These are phyloP conservation scores for Podaxis carcinomalis DNA, from an alignment of 768 basidiomycete genomes.

Conservation along the genomic window DNA sequence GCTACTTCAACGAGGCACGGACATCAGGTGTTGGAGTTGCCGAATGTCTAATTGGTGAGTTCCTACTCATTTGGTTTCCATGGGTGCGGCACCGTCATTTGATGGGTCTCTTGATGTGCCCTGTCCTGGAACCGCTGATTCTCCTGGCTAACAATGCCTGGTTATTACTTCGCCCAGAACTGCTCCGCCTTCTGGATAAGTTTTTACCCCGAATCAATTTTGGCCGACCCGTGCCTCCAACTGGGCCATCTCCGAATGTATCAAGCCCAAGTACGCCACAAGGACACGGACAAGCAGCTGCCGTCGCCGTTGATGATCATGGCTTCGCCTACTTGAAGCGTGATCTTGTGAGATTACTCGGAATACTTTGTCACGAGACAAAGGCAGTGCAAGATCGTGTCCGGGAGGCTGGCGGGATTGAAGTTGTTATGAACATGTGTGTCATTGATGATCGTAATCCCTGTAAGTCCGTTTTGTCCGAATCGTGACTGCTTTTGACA, in stretches of 20 bases:
- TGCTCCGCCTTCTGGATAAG: constrained; percentile 69
- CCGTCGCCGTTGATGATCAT: constrained; percentile 30
- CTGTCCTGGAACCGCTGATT: background rate
- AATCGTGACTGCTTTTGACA: constrained; percentile 7
- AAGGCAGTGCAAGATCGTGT: constrained; percentile 71
- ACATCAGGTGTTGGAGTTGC: constrained; percentile 43
- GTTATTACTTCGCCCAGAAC: constrained; percentile 39
- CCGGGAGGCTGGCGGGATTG: constrained; percentile 67
- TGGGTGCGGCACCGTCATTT: background rate
- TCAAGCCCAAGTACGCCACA: constrained; percentile 21
- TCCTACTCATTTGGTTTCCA: background rate
- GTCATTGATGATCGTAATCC: constrained; percentile 90
- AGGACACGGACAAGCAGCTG: background rate
- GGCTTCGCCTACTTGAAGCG: constrained; percentile 84
- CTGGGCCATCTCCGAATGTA: constrained; percentile 22
- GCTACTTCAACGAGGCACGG: constrained; percentile 40
- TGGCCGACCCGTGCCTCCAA: constrained; percentile 49
- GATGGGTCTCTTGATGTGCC: background rate
- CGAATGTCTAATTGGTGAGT: constrained; percentile 57
- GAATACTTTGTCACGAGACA: constrained; percentile 63
- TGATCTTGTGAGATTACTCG: constrained; percentile 86
- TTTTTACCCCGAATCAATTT: constrained; percentile 86
- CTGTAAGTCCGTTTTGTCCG: constrained; percentile 52
- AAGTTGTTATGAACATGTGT: constrained; percentile 83
- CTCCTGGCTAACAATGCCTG: constrained; percentile 9